Evolutionary conservation across 768 basidiomycete species (phyloP), one percentile per base, ranked within the genome.

Genomic region (Phanerochaete sordida): DNA sequence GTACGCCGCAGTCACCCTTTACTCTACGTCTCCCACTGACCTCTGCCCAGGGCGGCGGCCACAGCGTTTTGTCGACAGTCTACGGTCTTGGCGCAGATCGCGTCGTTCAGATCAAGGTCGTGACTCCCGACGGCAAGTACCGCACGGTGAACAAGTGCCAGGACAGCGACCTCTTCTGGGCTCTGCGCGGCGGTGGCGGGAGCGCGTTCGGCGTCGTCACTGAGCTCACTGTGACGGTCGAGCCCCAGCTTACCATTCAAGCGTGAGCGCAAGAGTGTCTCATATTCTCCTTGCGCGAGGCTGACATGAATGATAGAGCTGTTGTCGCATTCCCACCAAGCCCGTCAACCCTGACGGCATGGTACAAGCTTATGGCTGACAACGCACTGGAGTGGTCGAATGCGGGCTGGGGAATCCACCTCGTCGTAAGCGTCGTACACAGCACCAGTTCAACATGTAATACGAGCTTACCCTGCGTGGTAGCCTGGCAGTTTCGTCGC

Each of bases 131-230:
- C 65, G 84, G 83, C 0, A 58, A 71, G 26, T 70, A 70, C 62
- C 75, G 79, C 28, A 74, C 73, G 0, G 82, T 72, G 3, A 84
- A 82, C 67, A 75, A 72, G 23, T 74, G 72, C 45, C 69, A 83
- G 64, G 80, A 83, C 59, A 59, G 73, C 56, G 82, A 84, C 68
- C 74, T 84, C 0, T 84, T 83, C 70, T 85, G 76, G 59, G 83
- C 82, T 15, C 75, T 85, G 13, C 68, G 77, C 12, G 80, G 80
- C 12, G 78, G 79, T 0, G 79, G 76, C 1, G 74, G 75, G 1
- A 69, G 69, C 15, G 73, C 74, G 0, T 76, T 72, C 49, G 76
- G 72, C 30, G 72, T 75, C 23, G 77, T 74, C 27, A 64, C 69
- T 16, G 67, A 69, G 61, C 57, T 64, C 11, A 53, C 68, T 8